Evolutionary conservation across 352 stramenopile species (phyloP).

Genomic region (Globisporangium nodosum): DNA sequence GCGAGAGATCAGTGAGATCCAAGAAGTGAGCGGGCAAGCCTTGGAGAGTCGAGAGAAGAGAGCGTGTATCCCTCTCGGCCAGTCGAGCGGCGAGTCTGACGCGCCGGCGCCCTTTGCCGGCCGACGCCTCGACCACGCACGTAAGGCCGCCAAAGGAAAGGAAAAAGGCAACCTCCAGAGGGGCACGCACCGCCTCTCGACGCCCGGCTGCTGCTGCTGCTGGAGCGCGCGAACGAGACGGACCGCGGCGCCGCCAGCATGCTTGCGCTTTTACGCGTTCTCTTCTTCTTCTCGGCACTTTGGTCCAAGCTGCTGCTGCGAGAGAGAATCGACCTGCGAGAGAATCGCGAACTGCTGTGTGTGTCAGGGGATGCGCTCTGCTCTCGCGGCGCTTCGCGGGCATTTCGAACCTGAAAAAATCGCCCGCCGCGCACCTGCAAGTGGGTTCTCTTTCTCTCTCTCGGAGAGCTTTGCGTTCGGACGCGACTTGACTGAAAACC

Average conservation of each 20-base stretch:
- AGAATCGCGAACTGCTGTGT: neutral
- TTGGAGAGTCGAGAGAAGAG: neutral
- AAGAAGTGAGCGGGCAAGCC: neutral
- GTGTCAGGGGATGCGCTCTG: neutral
- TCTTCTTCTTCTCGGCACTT: neutral
- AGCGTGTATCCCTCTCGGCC: neutral
- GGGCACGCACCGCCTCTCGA: neutral
- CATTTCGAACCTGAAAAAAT: neutral
- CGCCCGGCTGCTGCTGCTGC: neutral
- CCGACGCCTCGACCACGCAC: neutral
- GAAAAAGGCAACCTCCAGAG: neutral
- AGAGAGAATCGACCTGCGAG: neutral
- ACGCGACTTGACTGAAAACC: neutral
- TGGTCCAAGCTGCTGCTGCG: no score
- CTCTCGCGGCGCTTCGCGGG: neutral
- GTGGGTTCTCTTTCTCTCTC: neutral
- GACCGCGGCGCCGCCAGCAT: constrained; percentile 1
- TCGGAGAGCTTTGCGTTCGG: neutral
- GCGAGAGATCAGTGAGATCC: constrained; percentile 14
- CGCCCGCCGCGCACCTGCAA: neutral
- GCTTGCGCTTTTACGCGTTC: neutral
- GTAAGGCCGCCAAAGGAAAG: neutral
- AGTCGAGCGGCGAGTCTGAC: neutral
- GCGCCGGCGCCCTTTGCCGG: neutral
- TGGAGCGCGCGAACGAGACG: constrained; percentile 1